Conservation (phyloP, 768 basidiomycete genomes). For the Suillus lakei region DNA sequence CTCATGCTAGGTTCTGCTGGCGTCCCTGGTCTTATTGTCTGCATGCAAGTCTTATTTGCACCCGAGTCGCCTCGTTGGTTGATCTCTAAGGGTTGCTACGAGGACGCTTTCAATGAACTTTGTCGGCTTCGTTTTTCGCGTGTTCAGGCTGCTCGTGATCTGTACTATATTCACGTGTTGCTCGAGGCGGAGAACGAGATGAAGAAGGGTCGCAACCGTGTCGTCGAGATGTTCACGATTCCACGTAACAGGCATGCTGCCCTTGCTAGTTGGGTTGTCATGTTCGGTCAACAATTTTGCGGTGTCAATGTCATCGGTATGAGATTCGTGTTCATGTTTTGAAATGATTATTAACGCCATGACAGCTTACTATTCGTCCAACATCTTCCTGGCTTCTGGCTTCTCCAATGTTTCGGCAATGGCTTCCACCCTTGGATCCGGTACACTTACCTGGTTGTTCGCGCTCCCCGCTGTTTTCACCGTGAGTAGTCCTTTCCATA, state of each 20-base stretch:
- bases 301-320: slow-evolving; percentile 70
- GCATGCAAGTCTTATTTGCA: slow-evolving; percentile 49
- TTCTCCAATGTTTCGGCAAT: slow-evolving; percentile 60
- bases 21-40: slow-evolving; percentile 50
- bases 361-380: slow-evolving; percentile 79
- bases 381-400: slow-evolving; percentile 68
- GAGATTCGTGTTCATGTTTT: background rate
- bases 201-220: slow-evolving; percentile 54
- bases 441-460: slow-evolving; percentile 66
- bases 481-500: slow-evolving; percentile 37
- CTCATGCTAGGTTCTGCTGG: slow-evolving; percentile 78
- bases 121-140: slow-evolving; percentile 67
- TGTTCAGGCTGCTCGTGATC: slow-evolving; percentile 81
- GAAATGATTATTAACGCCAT: background rate
- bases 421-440: slow-evolving; percentile 70
- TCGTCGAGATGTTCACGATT: slow-evolving; percentile 74
- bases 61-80: slow-evolving; percentile 87
- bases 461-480: slow-evolving; percentile 68
- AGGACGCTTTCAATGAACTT: slow-evolving; percentile 68
- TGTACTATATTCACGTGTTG: slow-evolving; percentile 78
- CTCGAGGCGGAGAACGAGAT: slow-evolving; percentile 69
- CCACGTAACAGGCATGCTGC: slow-evolving; percentile 74
- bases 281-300: slow-evolving; percentile 86
- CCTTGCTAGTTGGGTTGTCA: slow-evolving; percentile 64
- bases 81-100: slow-evolving; percentile 77